Conservation (phyloP, 805 yeast species). For the Spencermartinsiella europaea region DNA sequence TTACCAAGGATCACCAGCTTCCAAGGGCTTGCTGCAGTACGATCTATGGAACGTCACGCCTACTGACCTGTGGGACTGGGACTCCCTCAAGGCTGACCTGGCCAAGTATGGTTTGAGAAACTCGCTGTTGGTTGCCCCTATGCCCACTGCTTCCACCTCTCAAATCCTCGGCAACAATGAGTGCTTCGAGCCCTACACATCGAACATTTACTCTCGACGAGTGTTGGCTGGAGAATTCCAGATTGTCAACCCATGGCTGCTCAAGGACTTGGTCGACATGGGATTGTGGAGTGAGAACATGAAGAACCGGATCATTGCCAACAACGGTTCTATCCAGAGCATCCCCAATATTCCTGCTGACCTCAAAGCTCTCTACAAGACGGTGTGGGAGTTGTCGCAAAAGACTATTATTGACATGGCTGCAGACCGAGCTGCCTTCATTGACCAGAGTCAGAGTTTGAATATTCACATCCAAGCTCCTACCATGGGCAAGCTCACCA, state of each 20-base stretch:
- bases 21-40: constrained; percentile 73
- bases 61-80: constrained; percentile 78
- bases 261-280: constrained; percentile 69
- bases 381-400: constrained; percentile 94
- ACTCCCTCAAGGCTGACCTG: constrained; percentile 50
- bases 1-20: constrained; percentile 79
- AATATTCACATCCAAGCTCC: constrained; percentile 82
- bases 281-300: constrained; percentile 74
- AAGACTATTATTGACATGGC: constrained; percentile 76
- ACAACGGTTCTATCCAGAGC: constrained; percentile 79
- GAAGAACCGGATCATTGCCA: constrained; percentile 65
- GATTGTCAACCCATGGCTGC: constrained; percentile 74
- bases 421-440: constrained; percentile 61
- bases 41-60: constrained; percentile 81
- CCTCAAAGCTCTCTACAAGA: constrained; percentile 65
- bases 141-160: constrained; percentile 98
- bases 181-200: constrained; percentile 90
- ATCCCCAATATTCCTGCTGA: constrained; percentile 65
- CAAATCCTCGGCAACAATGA: constrained; percentile 89
- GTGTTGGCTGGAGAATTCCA: constrained; percentile 90
- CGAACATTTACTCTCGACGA: constrained; percentile 81
- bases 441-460: constrained; percentile 89
- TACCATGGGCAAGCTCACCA: constrained; percentile 87
- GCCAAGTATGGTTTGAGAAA: constrained; percentile 65
- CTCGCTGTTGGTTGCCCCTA: constrained; percentile 83